Base-by-base conservation (phyloP, 1,139 yeast genomes). In the Debaryomyces sp. region DNA sequence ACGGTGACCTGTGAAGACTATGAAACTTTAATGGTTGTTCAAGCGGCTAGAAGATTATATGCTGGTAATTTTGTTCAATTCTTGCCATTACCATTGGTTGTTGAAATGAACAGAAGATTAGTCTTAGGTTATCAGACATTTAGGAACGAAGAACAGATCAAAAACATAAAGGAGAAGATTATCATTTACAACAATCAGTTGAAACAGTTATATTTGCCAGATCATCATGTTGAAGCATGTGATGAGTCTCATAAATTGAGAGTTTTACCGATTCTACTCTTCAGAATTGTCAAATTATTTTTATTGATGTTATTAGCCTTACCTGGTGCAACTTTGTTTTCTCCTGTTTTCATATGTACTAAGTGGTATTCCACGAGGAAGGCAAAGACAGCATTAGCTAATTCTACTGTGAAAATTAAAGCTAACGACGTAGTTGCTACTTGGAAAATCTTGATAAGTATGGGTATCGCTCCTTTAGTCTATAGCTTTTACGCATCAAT, bases 381-480 rank as follows among this genome's bases (percentile, higher is more conserved):
- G 67, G 91, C 95, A 29, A 75, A 69, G 49, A 82, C 84, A 51
- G 99, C 98, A 0, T 75, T 94, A 48, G 92, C 91, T n/a, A 85
- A 81, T 6, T 90, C 97, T 0, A 80, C 90, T 1, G 99, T 94
- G 30, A 94, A 94, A 65, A 86, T 94, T 54, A 83, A 84, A 60
- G 99, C 96, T 23, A 85, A 86, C 50, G 99, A 94, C 66, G 97
- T 94, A 24, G 78, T 91, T 50, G 97, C 97, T 1, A 91, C 97
- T 1, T 91, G 99, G 99, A 94, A 94, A 67, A 85, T 94, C 40
- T 75, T 94, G 55, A 92, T 94, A 41, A 85, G 94, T 33, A 80
- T 94, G 82, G 96, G 94, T 6, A 73, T 89, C 50, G 95, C 97
- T 0, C 99, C 99, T 1, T 66, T 90, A 34, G 73, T 94, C 33